A percentile compares a stretch with the other conserved stretches of the same genome.
These are phyloP conservation scores for Naganishia sp. DNA, from an alignment of 1,284 basidiomycete species.

Conservation along the genomic window DNA sequence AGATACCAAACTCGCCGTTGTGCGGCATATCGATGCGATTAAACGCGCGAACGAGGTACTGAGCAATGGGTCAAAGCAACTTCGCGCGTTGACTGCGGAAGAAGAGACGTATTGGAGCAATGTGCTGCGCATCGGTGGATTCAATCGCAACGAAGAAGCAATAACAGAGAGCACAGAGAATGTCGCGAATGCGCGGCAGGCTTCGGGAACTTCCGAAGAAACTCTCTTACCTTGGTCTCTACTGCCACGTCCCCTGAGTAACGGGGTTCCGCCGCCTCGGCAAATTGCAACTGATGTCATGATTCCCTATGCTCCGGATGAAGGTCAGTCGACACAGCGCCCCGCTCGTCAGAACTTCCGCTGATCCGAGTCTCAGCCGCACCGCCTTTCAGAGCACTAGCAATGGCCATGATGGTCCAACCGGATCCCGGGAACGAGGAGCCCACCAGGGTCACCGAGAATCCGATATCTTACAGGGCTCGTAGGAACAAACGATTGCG, in stretches of 20 bases:
- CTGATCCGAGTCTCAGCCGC: conserved; percentile 4
- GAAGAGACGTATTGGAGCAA: conserved; percentile 30
- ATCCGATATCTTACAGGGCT: not conserved
- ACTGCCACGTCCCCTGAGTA: conserved; percentile 16
- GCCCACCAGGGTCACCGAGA: not conserved
- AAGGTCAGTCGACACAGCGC: conserved; percentile 37
- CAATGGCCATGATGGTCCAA: conserved; percentile 25
- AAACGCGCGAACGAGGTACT: conserved; percentile 16
- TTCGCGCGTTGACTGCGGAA: conserved; percentile 9
- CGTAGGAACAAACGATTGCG: conserved; percentile 26
- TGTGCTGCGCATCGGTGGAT: conserved; percentile 1
- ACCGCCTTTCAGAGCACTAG: conserved; percentile 11
- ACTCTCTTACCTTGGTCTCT: conserved; percentile 19
- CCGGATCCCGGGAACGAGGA: not conserved
- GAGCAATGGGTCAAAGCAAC: conserved; percentile 20
- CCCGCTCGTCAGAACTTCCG: not conserved
- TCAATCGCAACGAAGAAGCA: not conserved
- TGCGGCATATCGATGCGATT: conserved; percentile 23
- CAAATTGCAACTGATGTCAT: conserved; percentile 48
- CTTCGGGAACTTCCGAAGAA: not conserved
- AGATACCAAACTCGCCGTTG: conserved; percentile 25
- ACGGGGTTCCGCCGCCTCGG: conserved; percentile 25
- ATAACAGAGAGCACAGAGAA: not conserved
- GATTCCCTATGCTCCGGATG: conserved; percentile 53
- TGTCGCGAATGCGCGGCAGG: not conserved